These are phyloP conservation scores for Candida ovalis DNA, from an alignment of 805 yeast genomes.

Conservation along the genomic window DNA sequence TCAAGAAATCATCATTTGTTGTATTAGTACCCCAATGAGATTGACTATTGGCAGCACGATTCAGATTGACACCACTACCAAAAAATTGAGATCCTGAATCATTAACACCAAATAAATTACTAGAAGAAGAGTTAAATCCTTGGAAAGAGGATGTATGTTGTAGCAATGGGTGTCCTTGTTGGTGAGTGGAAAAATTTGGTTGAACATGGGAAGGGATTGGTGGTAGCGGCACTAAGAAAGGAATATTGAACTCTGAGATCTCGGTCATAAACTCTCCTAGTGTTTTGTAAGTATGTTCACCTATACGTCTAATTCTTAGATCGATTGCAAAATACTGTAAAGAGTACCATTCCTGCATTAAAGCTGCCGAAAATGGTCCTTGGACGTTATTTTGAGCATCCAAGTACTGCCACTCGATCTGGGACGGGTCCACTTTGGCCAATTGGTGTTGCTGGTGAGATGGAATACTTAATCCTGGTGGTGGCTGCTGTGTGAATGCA, in stretches of 20 bases:
- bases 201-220: conserved; percentile 8
- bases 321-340: conserved; percentile 54
- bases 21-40: conserved; percentile 9
- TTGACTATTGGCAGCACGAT: conserved; percentile 3
- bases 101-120: conserved; percentile 1
- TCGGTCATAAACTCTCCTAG: conserved; percentile 50
- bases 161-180: conserved; percentile 7
- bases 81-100: conserved; percentile 13
- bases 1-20: conserved; percentile 5
- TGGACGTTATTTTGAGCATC: conserved; percentile 70
- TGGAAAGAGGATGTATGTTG: conserved; percentile 11
- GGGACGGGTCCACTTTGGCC: conserved; percentile 21
- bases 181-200: conserved; percentile 3
- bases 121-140: conserved; percentile 8
- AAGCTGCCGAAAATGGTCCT: conserved; percentile 73
- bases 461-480: conserved; percentile 17
- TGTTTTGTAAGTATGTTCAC: conserved; percentile 45
- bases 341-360: conserved; percentile 77
- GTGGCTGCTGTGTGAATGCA: conserved; percentile 1
- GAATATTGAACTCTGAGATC: conserved; percentile 48
- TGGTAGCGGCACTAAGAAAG: conserved; percentile 61
- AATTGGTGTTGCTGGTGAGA: background rate
- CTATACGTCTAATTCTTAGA: conserved; percentile 56
- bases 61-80: conserved; percentile 6
- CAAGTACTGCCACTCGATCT: conserved; percentile 65